Conservation (phyloP, 2,329 filamentous ascomycete genomes). For the Diplodia intermedia region DNA sequence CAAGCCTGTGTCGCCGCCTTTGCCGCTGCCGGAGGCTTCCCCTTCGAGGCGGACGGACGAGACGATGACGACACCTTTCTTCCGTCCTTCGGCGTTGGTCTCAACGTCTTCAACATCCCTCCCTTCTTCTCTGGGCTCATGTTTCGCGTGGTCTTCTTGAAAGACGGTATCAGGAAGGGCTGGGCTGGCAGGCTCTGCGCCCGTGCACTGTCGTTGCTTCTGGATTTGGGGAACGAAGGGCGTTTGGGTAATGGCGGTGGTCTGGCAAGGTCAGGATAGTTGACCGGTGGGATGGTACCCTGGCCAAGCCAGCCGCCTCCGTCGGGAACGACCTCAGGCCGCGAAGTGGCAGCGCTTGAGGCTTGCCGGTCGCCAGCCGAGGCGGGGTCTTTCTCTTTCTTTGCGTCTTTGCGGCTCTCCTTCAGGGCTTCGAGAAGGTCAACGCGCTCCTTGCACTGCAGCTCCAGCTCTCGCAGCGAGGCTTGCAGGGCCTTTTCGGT, state of each 20-base stretch:
- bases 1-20: constrained; percentile 70
- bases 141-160: constrained; percentile 60
- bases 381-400: constrained; percentile 42
- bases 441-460: constrained; percentile 92
- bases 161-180: constrained; percentile 32
- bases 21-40: constrained; percentile 62
- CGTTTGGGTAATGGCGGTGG: constrained; percentile 65
- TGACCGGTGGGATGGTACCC: constrained; percentile 80
- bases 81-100: constrained; percentile 52
- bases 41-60: constrained; percentile 53
- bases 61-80: constrained; percentile 56
- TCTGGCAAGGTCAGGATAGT: constrained; percentile 80
- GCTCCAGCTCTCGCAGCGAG: constrained; percentile 80
- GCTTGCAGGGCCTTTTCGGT: constrained; percentile 84
- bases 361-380: neutral
- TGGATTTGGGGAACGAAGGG: constrained; percentile 55
- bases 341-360: constrained; percentile 25
- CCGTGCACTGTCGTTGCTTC: constrained; percentile 50
- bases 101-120: constrained; percentile 63
- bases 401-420: constrained; percentile 65
- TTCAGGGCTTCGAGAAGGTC: constrained; percentile 84
- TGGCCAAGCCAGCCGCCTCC: constrained; percentile 72
- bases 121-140: constrained; percentile 69
- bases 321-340: constrained; percentile 33
- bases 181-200: constrained; percentile 7